Conservation (phyloP, 495 filamentous ascomycete genomes). For the Penicillium canescens region DNA sequence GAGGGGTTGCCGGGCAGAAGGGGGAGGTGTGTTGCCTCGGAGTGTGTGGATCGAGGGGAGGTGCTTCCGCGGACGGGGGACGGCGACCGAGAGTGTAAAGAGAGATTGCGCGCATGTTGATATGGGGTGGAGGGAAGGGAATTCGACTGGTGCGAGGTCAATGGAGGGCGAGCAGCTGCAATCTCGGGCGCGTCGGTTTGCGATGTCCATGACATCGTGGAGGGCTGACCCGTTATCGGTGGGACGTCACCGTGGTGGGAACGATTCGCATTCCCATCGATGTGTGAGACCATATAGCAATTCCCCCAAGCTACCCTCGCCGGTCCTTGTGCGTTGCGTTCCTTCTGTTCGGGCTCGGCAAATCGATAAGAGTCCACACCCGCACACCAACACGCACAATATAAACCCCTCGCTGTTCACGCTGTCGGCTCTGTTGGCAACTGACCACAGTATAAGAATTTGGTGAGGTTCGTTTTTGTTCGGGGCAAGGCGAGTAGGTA, state of each 20-base stretch:
- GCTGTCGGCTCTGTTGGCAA: background rate
- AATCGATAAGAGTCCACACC: constrained; percentile 18
- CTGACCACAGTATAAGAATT: too few species aligned
- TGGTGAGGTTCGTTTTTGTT: too few species aligned
- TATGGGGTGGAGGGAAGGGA: constrained; percentile 95
- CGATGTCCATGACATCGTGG: constrained; percentile 45
- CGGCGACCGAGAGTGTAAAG: constrained; percentile 80
- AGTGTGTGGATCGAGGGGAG: constrained; percentile 87
- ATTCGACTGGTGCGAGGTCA: constrained; percentile 71
- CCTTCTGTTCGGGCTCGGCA: constrained; percentile 18
- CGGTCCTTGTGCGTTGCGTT: constrained; percentile 9
- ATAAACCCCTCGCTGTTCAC: constrained; percentile 23
- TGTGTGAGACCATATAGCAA: constrained; percentile 47
- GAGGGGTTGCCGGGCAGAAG: constrained; percentile 60
- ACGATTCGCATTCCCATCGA: constrained; percentile 47
- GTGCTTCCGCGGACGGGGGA: constrained; percentile 79
- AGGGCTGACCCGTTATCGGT: constrained; percentile 43
- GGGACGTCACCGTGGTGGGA: constrained; percentile 42
- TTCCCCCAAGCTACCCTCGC: constrained; percentile 8
- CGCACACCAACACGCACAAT: constrained; percentile 19
- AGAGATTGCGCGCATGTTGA: constrained; percentile 81
- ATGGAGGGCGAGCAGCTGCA: constrained; percentile 38
- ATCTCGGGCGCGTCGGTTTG: constrained; percentile 38
- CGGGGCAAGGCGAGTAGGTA: background rate
- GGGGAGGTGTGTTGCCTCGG: constrained; percentile 77